Evolutionary conservation across 495 filamentous ascomycete genomes (phyloP), one percentile per base, ranked within the genome.

Genomic region (Tuber magnatum): DNA sequence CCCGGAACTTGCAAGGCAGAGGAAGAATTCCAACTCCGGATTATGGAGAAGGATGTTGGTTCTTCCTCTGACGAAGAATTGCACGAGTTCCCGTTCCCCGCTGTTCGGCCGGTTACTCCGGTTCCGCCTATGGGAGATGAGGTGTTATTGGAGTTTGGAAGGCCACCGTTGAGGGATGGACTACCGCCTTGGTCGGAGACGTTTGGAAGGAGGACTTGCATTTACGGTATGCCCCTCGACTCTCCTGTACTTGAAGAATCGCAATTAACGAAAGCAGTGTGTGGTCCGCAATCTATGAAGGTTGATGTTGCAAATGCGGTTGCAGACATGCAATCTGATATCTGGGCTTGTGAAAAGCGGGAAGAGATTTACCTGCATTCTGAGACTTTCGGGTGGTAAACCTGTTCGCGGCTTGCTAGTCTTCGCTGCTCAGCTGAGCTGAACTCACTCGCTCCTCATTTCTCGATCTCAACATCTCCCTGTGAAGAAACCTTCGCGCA

Each of bases 281-380:
- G 94, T 80, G 93, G 95, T 0, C 93, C 94, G 41, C 91, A 92
- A 35, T 85, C 87, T 71, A 96, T 98, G 93, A 86, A 96, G 69
- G 88, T 93, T 4, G 93, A 94, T 78, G 93, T 97, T 44, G 90
- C 92, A 18, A 92, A 88, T 76, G 90, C 92, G 0, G 93, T 97
- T 38, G 94, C 94, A 0, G 85, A 89, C 74, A 84, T 97, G 81
- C 94, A 98, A 86, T 86, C 87, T 48, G 88, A 90, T 83, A 94
- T 98, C 46, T 92, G 92, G 91, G 87, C 86, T 3, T 90, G 92
- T 78, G 87, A 90, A 28, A 87, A 87, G 71, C 88, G 90, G 68
- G 94, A 97, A 81, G 94, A 98, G 88, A 91, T 98, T 74, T 97
- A 93, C 83, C 83, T 98, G 83, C 94, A 97, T 86, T 91, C 94